Evolutionary conservation across 2,329 filamentous ascomycete species (phyloP), one percentile per base, ranked within the genome.

Genomic region (Mariannaea elegans): DNA sequence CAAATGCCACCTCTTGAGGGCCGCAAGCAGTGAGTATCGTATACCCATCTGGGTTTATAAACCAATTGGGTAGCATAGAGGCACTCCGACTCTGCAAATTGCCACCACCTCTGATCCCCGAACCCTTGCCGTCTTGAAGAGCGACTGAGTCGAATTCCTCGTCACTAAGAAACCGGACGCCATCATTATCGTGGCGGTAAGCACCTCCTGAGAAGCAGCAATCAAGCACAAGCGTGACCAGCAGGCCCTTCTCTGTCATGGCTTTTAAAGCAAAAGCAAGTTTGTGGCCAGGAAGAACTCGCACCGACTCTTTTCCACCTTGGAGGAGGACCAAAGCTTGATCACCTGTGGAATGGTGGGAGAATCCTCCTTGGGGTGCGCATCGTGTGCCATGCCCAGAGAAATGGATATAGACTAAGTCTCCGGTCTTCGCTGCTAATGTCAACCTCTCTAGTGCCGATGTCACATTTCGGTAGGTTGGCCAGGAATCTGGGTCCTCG

Each of bases 151-250:
- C n/a, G 14, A 31, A 39, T n/a, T 32, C 36, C 10, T 23, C 12
- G 16, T 10, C 32, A 7, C 34, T 16, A n/a, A 55, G 19, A 16
- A 39, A 57, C 2, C 45, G 48, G 13, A 39, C 41, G 7, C 16
- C 9, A 5, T 14, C 5, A 19, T 55, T 27, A 19, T 29, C 50
- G 9, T 27, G 14, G 1, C 58, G 65, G 10, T 54, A 60, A 0
- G 64, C 46, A 13, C 56, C 63, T 8, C 54, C 62, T 2, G 64
- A 57, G 18, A 67, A 67, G 36, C 64, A 67, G 1, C 64, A 67
- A 9, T 67, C 65, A 0, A 67, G 62, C 1, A 63, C 63, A 1
- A 67, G 3, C 1, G 64, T 67, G 2, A 67, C 57, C 9, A 53
- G 4, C 3, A 67, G 39, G 0, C 57, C 60, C 14, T 54, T 58